Conservation (phyloP, 1,284 basidiomycete species). For the Xerocomus minutiporus region DNA sequence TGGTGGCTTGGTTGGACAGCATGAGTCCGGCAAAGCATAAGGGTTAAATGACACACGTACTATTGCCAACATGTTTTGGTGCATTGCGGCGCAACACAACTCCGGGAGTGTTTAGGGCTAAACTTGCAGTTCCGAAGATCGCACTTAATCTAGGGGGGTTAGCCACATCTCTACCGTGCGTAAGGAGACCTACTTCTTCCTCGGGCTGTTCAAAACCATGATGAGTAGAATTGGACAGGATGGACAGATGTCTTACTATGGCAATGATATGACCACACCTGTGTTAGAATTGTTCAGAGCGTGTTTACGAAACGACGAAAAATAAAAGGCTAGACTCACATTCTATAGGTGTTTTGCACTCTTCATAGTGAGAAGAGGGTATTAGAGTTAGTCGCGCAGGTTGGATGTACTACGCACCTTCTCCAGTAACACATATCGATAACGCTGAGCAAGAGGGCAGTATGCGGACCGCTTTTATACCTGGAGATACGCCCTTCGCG, state of each 20-base stretch:
- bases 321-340: conserved; percentile 29
- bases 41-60: conserved; percentile 39
- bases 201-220: conserved; percentile 44
- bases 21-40: conserved; percentile 10
- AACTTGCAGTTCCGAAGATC: conserved; percentile 58
- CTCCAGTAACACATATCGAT: conserved; percentile 44
- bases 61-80: conserved; percentile 66
- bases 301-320: neutral
- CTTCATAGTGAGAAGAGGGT: conserved; percentile 26
- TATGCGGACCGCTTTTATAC: conserved; percentile 28
- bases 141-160: conserved; percentile 53
- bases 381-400: conserved; percentile 5
- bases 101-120: conserved; percentile 52
- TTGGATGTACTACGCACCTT: conserved; percentile 23
- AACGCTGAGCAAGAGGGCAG: conserved; percentile 14
- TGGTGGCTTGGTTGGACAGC: conserved; percentile 44
- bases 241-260: conserved; percentile 38
- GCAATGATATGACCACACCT: conserved; percentile 60
- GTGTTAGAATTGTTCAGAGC: conserved; percentile 10
- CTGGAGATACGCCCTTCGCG: conserved; percentile 23
- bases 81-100: conserved; percentile 51
- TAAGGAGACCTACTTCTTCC: conserved; percentile 46
- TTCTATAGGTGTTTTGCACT: conserved; percentile 49
- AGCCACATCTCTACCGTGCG: conserved; percentile 6
- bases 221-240: conserved; percentile 11